These are phyloP conservation scores for Pythium dissotocum DNA, from an alignment of 352 stramenopile species.

Conservation along the genomic window DNA sequence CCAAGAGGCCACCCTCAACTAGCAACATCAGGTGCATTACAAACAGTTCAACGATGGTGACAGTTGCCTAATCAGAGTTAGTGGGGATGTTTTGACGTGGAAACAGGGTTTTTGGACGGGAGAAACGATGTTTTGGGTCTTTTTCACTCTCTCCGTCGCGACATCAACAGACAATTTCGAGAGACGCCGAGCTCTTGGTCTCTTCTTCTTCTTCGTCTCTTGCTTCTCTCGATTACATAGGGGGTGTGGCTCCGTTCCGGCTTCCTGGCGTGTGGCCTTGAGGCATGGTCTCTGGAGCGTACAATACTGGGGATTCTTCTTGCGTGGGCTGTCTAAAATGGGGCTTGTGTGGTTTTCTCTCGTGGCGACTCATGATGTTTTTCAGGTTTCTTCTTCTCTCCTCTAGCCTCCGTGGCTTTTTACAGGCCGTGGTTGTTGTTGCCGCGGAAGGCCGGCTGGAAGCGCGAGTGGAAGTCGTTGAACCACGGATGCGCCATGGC, in stretches of 20 bases:
- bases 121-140: slow-evolving; percentile 6
- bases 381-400: background rate
- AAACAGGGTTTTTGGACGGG: background rate
- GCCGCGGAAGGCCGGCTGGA: slow-evolving; percentile 63
- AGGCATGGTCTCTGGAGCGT: background rate
- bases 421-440: slow-evolving; percentile 39
- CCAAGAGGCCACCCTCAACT: background rate
- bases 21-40: background rate
- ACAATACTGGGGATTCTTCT: background rate
- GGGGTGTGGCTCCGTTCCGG: background rate
- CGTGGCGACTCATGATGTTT: background rate
- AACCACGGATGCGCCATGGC: slow-evolving; percentile 88
- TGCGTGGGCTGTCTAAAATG: background rate
- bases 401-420: background rate
- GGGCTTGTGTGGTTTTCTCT: background rate
- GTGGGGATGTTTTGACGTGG: background rate
- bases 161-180: slow-evolving; percentile 3
- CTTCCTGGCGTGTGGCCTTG: background rate
- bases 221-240: slow-evolving; percentile 4
- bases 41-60: background rate
- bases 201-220: background rate
- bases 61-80: background rate
- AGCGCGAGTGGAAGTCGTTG: slow-evolving; percentile 73
- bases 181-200: background rate
- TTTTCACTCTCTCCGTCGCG: slow-evolving; percentile 1